phyloP scores from a whole-genome alignment of 306 rosid genomes.

The Sindora glabra region DNA sequence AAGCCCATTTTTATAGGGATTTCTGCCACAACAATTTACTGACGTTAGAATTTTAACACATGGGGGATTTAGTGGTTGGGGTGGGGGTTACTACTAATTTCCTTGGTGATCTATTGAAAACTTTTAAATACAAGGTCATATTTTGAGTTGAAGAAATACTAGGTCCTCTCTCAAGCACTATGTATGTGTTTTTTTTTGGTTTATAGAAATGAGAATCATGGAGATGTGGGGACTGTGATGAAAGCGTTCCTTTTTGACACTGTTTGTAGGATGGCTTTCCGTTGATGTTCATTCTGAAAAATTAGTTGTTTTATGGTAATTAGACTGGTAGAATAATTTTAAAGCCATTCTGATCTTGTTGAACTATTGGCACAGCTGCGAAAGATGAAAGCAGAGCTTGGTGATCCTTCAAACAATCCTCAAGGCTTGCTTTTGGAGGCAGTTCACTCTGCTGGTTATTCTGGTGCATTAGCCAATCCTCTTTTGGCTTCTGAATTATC shows the following conservation, averaged over 20 bases:
- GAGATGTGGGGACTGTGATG: neutral
- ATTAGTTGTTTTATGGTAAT: neutral
- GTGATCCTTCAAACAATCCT: constrained; percentile 74
- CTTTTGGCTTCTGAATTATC: constrained; percentile 82
- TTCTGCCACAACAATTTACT: neutral
- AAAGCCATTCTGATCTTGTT: constrained; percentile 21
- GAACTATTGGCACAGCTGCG: constrained; percentile 40
- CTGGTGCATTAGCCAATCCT: constrained; percentile 91
- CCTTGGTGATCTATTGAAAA: neutral
- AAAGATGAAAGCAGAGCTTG: constrained; percentile 76
- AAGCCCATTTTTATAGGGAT: neutral
- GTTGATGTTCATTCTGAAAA: neutral
- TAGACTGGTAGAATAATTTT: neutral
- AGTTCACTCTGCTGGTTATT: constrained; percentile 85
- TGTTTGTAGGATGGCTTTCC: neutral
- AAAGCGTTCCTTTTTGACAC: neutral
- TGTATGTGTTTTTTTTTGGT: neutral
- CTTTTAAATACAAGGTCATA: neutral
- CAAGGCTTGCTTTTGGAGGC: constrained; percentile 94
- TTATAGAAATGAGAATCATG: too few relatives aligned
- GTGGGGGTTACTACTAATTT: neutral
- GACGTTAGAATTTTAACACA: neutral
- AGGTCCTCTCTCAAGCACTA: neutral
- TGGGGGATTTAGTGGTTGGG: too few relatives aligned
- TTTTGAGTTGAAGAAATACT: neutral